Base-by-base conservation (phyloP, 2,329 filamentous ascomycete genomes). In the Fusarium acutatum region DNA sequence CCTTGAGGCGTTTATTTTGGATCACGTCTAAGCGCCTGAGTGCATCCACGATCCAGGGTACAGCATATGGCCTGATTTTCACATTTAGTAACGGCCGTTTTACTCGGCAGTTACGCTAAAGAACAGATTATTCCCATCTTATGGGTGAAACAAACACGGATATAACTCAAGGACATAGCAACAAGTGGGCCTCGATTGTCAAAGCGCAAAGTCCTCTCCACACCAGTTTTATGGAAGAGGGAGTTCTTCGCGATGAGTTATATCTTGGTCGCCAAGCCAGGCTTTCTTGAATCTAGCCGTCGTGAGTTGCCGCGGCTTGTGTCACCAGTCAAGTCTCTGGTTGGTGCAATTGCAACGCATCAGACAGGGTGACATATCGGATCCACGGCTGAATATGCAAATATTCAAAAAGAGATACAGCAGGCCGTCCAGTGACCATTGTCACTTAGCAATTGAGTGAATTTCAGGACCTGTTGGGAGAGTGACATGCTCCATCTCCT, bases 31-130 rank as follows among this genome's bases (percentile, higher is more conserved):
- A 67, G 71, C 54, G 40, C 40, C 49, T 47, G 28, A 34, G 30
- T 52, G 49, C 43, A 57, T 38, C 41, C 34, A 37, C 20, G 35
- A 53, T 53, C 24, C 15, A 53, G 50, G 24, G 24, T 26, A 22
- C 34, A 53, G 30, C 14, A 20, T n/a, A 64, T 68, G 50, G 52
- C 46, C 69, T 70, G 66, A 54, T 52, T 60, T 46, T 37, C 18
- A 64, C 40, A 58, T 69, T 69, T 38, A 41, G 46, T 15, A 38
- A 46, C 49, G 53, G 54, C 52, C 52, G 70, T 70, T 70, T 73
- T 24, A 50, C 52, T 64, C 46, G 26, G 58, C 41, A 61, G 40
- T 41, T 49, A 30, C 28, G 30, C 62, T 68, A 69, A 59, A 43
- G 34, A 53, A 47, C 34, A 53, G 35, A 38, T 52, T 68, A 54